A percentile compares a stretch with the other conserved stretches of the same genome.
Conservation (phyloP, 257 asterid genomes). For the Catharanthus roseus region DNA sequence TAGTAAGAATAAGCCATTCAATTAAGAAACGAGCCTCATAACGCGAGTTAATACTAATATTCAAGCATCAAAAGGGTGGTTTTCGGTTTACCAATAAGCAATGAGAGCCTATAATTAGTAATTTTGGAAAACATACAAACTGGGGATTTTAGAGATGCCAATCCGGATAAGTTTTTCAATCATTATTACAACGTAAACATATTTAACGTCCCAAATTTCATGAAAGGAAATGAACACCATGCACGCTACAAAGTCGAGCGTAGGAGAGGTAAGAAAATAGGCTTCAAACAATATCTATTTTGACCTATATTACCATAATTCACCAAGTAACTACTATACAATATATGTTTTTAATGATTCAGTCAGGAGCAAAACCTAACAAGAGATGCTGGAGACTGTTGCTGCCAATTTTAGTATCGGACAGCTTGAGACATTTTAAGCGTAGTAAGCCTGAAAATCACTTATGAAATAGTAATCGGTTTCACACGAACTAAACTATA, state of each 20-base stretch:
- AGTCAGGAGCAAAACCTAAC: slow-evolving; percentile 33
- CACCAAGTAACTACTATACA: background rate
- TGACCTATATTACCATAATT: background rate
- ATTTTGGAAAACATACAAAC: slow-evolving; percentile 34
- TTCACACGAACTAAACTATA: too few relatives aligned
- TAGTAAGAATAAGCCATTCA: slow-evolving; percentile 6
- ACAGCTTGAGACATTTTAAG: slow-evolving; percentile 72
- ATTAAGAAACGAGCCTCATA: background rate
- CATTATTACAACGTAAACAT: background rate
- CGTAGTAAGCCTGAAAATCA: slow-evolving; percentile 47
- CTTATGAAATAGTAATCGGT: slow-evolving; percentile 6
- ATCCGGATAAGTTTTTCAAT: slow-evolving; percentile 23
- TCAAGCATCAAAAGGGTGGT: background rate
- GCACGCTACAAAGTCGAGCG: too few relatives aligned
- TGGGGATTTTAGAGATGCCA: slow-evolving; percentile 31
- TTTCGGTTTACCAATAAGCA: slow-evolving; percentile 21
- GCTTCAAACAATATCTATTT: background rate
- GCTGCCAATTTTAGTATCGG: slow-evolving; percentile 90
- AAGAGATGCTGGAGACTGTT: slow-evolving; percentile 70
- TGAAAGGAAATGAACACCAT: background rate
- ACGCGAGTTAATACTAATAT: background rate
- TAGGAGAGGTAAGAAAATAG: too few relatives aligned
- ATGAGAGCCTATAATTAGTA: slow-evolving; percentile 30
- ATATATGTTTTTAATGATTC: background rate
- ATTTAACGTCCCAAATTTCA: background rate